These are phyloP conservation scores for Peronospora destructor DNA, from an alignment of 352 stramenopile species.

Conservation along the genomic window DNA sequence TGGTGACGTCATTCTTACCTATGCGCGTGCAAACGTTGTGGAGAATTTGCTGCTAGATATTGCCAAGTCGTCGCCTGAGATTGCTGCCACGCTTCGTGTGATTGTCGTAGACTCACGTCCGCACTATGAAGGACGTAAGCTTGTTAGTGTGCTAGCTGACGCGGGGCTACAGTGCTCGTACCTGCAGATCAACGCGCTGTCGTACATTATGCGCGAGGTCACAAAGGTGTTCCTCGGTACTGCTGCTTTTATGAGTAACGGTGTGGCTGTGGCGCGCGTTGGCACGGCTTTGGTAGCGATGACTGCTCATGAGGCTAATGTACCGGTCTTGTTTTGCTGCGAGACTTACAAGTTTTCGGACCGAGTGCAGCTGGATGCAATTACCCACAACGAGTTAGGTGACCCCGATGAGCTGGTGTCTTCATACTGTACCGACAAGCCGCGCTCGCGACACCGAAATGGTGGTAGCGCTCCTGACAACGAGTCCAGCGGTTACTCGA, in stretches of 20 bases:
- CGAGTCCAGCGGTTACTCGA: conserved; percentile 8
- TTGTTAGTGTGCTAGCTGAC: conserved; percentile 63
- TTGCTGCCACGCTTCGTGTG: conserved; percentile 70
- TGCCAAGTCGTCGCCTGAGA: conserved; percentile 25
- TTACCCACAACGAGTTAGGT: conserved; percentile 97
- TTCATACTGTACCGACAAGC: conserved; percentile 51
- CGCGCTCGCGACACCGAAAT: conserved; percentile 25
- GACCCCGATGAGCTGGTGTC: conserved; percentile 87
- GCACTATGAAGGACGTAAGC: conserved; percentile 75
- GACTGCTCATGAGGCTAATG: conserved; percentile 85
- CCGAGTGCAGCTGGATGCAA: conserved; percentile 95
- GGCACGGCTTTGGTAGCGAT: conserved; percentile 91
- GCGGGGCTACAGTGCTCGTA: conserved; percentile 88
- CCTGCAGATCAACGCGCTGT: conserved; percentile 91
- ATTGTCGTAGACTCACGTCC: conserved; percentile 92
- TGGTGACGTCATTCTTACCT: conserved; percentile 93
- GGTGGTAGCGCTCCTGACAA: conserved; percentile 2
- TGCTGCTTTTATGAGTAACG: conserved; percentile 94
- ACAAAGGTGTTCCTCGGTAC: conserved; percentile 95
- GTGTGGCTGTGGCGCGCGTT: conserved; percentile 85
- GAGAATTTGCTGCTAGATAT: conserved; percentile 73
- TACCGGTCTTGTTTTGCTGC: conserved; percentile 96
- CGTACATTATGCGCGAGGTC: conserved; percentile 94
- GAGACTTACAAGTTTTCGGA: conserved; percentile 98
- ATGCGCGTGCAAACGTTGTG: conserved; percentile 90